A percentile compares a stretch with the other conserved stretches of the same genome.
Conservation (phyloP, 257 asterid species). For the Fraxinus pennsylvanica region DNA sequence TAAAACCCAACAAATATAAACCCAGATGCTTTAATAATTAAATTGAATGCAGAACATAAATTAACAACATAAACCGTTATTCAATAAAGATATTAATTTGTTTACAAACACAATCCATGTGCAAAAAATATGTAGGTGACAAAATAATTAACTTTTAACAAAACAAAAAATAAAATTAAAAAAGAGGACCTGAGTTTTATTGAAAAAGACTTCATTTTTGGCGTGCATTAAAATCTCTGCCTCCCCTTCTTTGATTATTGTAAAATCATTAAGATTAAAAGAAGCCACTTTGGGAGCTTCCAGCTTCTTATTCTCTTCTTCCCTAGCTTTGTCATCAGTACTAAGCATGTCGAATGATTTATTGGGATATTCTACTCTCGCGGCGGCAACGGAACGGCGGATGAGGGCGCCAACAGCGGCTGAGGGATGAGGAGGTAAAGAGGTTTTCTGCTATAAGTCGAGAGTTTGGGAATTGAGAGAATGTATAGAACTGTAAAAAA, state of each 20-base stretch:
- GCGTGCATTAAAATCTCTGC: conserved; percentile 95
- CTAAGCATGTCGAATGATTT: conserved; percentile 36
- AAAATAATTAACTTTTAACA: background rate
- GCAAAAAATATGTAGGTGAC: background rate
- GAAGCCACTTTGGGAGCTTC: conserved; percentile 34
- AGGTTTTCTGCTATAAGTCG: no score
- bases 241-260: conserved; percentile 82
- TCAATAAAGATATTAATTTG: background rate
- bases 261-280: conserved; percentile 63
- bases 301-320: conserved; percentile 37
- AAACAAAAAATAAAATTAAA: background rate
- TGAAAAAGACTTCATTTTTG: conserved; percentile 82
- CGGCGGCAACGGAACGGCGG: no score
- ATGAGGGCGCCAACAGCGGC: background rate
- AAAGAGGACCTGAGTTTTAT: conserved; percentile 76
- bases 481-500: no score
- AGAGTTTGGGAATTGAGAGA: no score
- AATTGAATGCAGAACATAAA: conserved; percentile 11
- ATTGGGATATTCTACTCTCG: background rate
- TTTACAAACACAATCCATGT: background rate
- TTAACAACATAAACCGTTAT: background rate
- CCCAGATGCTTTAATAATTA: background rate
- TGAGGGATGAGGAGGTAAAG: background rate
- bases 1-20: background rate
- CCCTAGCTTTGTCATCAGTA: conserved; percentile 39